Percentiles rank a stretch among this genome's conserved stretches.
phyloP scores from a whole-genome alignment of 148 eudicot species.

The Silene latifolia region DNA sequence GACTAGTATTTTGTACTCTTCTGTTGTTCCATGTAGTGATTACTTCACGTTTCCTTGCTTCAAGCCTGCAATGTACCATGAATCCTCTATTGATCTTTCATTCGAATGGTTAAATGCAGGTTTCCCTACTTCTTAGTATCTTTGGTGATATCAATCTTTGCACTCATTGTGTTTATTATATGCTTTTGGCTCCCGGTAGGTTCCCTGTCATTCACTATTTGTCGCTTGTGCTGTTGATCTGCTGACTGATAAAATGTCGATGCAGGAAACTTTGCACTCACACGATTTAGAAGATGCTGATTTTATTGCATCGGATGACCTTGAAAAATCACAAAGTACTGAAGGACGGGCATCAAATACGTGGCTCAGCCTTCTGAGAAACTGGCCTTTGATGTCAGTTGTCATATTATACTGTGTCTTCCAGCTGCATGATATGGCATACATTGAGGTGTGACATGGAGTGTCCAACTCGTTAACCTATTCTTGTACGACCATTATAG shows the following conservation, averaged over 20 bases:
- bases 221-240: not conserved
- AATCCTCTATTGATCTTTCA: not conserved
- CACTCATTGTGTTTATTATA: constrained; percentile 35
- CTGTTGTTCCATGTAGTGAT: too few relatives aligned
- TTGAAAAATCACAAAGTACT: constrained; percentile 16
- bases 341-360: constrained; percentile 17
- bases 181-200: constrained; percentile 58
- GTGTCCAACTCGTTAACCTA: not conserved
- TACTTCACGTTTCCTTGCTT: constrained; percentile 9
- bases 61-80: not conserved
- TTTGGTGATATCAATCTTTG: constrained; percentile 40
- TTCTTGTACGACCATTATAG: not conserved
- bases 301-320: constrained; percentile 9
- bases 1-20: not conserved
- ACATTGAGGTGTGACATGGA: constrained; percentile 29
- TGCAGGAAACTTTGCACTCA: constrained; percentile 16
- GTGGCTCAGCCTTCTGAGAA: constrained; percentile 31
- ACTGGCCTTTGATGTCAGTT: constrained; percentile 46
- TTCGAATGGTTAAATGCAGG: constrained; percentile 28
- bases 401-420: constrained; percentile 40
- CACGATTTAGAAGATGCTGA: constrained; percentile 24
- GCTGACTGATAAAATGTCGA: constrained; percentile 12
- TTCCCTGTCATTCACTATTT: not conserved
- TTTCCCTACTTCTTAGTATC: constrained; percentile 53
- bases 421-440: constrained; percentile 52